Evolutionary conservation across 139 green algal species (phyloP).

Genomic region (Astrephomene gubernaculifera): DNA sequence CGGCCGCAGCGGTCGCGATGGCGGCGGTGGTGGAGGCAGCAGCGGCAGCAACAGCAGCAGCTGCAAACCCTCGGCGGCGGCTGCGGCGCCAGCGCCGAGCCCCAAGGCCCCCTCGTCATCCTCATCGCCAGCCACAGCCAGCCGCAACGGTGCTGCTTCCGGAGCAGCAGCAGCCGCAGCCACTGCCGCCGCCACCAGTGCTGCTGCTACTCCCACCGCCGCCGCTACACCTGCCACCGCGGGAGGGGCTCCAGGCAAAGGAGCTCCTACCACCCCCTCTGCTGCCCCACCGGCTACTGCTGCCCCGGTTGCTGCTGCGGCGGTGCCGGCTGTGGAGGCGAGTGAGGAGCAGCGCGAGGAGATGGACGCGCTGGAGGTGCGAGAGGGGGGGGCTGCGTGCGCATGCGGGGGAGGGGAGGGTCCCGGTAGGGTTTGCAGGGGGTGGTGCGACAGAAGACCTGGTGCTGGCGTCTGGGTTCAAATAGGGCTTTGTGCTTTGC

Average conservation of each 20-base stretch:
- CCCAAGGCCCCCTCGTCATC: background rate
- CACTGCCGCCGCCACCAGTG: slow-evolving; percentile 1
- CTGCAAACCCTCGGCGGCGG: no score
- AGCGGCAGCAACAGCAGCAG: background rate
- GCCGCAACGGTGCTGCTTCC: background rate
- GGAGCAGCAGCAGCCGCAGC: background rate
- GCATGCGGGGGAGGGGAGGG: no score
- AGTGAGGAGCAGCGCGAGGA: slow-evolving; percentile 62
- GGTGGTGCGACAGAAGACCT: no score
- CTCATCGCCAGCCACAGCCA: no score
- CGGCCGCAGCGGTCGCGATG: no score
- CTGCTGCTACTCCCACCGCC: no score
- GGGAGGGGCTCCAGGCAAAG: no score
- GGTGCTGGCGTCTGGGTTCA: no score
- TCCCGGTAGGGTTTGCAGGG: no score
- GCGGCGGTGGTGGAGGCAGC: no score
- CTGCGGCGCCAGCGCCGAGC: background rate
- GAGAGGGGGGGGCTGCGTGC: background rate
- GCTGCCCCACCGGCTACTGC: slow-evolving; percentile 1
- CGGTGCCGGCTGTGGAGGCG: slow-evolving; percentile 28
- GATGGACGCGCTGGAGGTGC: slow-evolving; percentile 59
- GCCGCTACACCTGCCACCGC: slow-evolving; percentile 2
- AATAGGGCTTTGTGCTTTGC: no score
- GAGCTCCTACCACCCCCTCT: no score
- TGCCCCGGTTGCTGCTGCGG: background rate